Evolutionary conservation across 1,284 basidiomycete species (phyloP).

Genomic region (Puccinia novopanici): DNA sequence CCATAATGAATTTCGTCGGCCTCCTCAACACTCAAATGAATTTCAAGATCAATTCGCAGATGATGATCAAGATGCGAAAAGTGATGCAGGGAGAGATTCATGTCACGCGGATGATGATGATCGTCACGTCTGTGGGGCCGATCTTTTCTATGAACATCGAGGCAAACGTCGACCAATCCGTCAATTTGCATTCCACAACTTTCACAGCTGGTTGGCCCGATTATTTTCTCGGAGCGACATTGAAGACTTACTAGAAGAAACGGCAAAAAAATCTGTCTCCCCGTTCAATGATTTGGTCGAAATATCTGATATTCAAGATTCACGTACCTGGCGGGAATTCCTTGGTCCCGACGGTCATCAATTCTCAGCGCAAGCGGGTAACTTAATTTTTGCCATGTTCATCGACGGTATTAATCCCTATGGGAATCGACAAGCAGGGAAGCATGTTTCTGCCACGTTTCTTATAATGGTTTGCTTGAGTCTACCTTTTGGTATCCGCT

Average conservation of each 20-base stretch:
- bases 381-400: constrained; percentile 28
- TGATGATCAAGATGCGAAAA: neutral
- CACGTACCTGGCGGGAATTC: constrained; percentile 28
- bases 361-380: neutral
- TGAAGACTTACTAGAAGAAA: constrained; percentile 13
- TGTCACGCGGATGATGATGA: neutral
- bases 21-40: neutral
- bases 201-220: constrained; percentile 27
- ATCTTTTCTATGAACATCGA: neutral
- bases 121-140: neutral
- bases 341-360: constrained; percentile 12
- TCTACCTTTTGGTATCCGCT: constrained; percentile 57
- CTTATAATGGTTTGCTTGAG: constrained; percentile 17
- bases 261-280: neutral
- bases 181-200: constrained; percentile 6
- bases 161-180: neutral
- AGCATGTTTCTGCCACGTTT: constrained; percentile 35
- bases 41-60: neutral
- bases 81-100: neutral
- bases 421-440: constrained; percentile 22
- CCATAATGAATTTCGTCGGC: neutral
- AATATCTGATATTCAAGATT: too few species aligned
- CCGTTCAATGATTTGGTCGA: neutral
- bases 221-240: constrained; percentile 7
- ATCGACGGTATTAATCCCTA: too few species aligned